phyloP scores from a whole-genome alignment of 352 stramenopile species.

The Globisporangium viniferum region DNA sequence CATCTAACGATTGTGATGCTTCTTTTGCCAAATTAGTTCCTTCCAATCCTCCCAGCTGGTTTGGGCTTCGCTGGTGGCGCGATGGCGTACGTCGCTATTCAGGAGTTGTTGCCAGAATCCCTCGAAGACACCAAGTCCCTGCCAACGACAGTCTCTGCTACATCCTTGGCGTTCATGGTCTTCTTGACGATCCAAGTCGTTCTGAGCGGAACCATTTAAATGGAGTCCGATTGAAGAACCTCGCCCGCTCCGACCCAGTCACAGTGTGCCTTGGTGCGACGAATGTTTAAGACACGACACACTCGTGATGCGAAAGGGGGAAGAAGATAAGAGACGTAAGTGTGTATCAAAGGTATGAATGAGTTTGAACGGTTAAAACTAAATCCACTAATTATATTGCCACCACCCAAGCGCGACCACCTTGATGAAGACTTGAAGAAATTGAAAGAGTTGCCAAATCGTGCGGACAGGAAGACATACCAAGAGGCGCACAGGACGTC shows the following conservation, averaged over 20 bases:
- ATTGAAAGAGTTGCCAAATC: not conserved
- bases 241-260: not conserved
- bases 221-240: not conserved
- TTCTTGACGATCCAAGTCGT: slow-evolving; percentile 83
- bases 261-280: not conserved
- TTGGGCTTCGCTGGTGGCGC: slow-evolving; percentile 96
- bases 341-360: slow-evolving; percentile 10
- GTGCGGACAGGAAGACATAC: slow-evolving; percentile 3
- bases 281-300: not conserved
- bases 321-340: not conserved
- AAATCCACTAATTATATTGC: slow-evolving; percentile 16
- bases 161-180: slow-evolving; percentile 72
- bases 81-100: slow-evolving; percentile 95
- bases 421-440: no score
- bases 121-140: slow-evolving; percentile 84
- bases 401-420: not conserved
- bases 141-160: slow-evolving; percentile 59
- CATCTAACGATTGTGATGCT: slow-evolving; percentile 1
- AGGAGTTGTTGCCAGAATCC: slow-evolving; percentile 78
- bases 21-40: slow-evolving; percentile 65
- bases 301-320: not conserved
- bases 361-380: slow-evolving; percentile 10
- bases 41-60: slow-evolving; percentile 93
- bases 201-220: slow-evolving; percentile 47
- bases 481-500: not conserved